Percentiles rank a stretch among this genome's conserved stretches.
These are phyloP conservation scores for Penicillium macrosclerotiorum DNA, from an alignment of 495 filamentous ascomycete species.

Conservation along the genomic window DNA sequence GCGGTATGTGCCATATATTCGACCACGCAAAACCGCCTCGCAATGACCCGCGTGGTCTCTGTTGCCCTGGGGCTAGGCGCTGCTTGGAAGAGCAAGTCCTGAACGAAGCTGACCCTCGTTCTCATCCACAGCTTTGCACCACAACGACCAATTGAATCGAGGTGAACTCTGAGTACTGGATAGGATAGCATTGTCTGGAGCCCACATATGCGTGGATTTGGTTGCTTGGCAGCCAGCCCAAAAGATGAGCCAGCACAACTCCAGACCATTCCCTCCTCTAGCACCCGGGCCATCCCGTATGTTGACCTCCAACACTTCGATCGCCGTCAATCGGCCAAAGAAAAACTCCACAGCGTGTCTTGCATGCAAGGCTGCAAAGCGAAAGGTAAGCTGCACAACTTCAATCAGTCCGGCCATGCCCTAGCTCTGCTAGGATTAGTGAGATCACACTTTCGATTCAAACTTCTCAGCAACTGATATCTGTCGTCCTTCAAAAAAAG, in stretches of 20 bases:
- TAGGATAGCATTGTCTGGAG: too few relatives aligned
- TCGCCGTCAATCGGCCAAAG: constrained; percentile 26
- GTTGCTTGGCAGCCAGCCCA: not conserved
- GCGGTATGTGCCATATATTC: not conserved
- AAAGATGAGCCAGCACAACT: constrained; percentile 26
- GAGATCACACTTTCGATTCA: not conserved
- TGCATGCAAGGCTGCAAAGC: constrained; percentile 42
- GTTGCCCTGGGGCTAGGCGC: too few relatives aligned
- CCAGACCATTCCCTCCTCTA: constrained; percentile 29
- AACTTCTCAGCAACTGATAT: too few relatives aligned
- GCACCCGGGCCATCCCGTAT: constrained; percentile 32
- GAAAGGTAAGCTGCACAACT: constrained; percentile 29
- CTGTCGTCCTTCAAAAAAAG: constrained; percentile 18
- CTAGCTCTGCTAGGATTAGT: not conserved
- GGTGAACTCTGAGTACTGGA: not conserved
- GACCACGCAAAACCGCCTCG: too few relatives aligned
- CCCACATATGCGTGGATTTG: too few relatives aligned
- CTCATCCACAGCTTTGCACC: not conserved
- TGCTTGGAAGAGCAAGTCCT: not conserved
- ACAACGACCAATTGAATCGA: constrained; percentile 3
- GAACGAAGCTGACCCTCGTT: not conserved
- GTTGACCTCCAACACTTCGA: constrained; percentile 16
- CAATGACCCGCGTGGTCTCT: too few relatives aligned
- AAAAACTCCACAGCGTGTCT: constrained; percentile 45
- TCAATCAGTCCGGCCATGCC: not conserved